These are phyloP conservation scores for Kazachstania sp. DNA, from an alignment of 1,139 yeast species.

Conservation along the genomic window DNA sequence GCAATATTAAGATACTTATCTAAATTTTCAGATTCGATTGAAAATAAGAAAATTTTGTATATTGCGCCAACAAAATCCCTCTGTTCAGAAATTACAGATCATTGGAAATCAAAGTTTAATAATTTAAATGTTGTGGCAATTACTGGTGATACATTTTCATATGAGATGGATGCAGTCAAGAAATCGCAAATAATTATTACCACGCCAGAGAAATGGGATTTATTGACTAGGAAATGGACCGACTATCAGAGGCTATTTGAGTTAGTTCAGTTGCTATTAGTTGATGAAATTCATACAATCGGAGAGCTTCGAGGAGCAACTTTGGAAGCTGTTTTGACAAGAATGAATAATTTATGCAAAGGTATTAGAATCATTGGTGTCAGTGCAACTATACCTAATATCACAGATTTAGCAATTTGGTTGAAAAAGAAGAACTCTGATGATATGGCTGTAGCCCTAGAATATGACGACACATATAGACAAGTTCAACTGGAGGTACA, in stretches of 20 bases:
- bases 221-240: constrained; percentile 42
- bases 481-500: constrained; percentile 37
- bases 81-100: constrained; percentile 38
- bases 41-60: constrained; percentile 36
- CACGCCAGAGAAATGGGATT: constrained; percentile 55
- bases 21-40: constrained; percentile 10
- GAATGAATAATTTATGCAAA: constrained; percentile 39
- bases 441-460: constrained; percentile 15
- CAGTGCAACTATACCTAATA: constrained; percentile 49
- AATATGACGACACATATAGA: constrained; percentile 41
- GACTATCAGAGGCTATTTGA: constrained; percentile 37
- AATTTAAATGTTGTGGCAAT: constrained; percentile 39
- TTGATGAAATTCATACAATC: constrained; percentile 46
- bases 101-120: constrained; percentile 39
- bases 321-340: constrained; percentile 44
- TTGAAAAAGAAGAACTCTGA: constrained; percentile 24
- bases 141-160: constrained; percentile 41
- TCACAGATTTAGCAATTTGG: constrained; percentile 44
- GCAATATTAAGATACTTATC: constrained; percentile 38
- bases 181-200: constrained; percentile 42
- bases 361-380: constrained; percentile 42
- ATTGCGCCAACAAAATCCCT: constrained; percentile 50
- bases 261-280: constrained; percentile 35
- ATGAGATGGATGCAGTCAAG: constrained; percentile 37
- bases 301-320: constrained; percentile 44